Evolutionary conservation across 495 filamentous ascomycete species (phyloP), one percentile per base, ranked within the genome.

Genomic region (Hyphodiscus hymeniophilus): DNA sequence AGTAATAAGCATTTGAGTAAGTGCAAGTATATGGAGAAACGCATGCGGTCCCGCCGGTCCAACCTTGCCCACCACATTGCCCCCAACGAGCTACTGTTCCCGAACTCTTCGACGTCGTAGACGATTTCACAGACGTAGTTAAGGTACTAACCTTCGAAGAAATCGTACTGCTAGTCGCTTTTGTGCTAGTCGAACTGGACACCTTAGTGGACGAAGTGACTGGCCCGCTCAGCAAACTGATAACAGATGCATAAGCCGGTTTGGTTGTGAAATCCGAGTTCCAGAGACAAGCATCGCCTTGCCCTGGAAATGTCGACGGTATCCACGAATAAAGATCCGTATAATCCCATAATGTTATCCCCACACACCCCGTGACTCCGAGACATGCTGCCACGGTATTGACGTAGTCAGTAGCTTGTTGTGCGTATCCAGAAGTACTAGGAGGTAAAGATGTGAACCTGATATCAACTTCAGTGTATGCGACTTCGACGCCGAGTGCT

Each of bases 281-380:
- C 75, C 77, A 79, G 13, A 77, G 63, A 38, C 66, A 58, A 6
- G 76, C 72, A n/a, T 66, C 74, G n/a, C 76, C 77, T 32, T 75
- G 55, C 15, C 77, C 79, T 0, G 66, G 52, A 55, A 83, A 84
- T 0, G 66, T 66, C 20, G 54, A 52, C 0, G 79, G 77, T 16
- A 84, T 69, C 80, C 79, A 84, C 34, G 74, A 73, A 66, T 81
- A 72, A 52, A 71, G 65, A 40, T 74, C 70, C 21, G 67, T 67
- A 40, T 63, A 72, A 46, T 71, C 82, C 84, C 83, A 87, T 30
- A 81, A 65, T 6, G 80, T 87, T 30, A 87, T 66, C 2, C 82
- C 84, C 4, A 84, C 71, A 56, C 84, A 89, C n/a, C 24, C 57
- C 13, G 65, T 46, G 0, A 74, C 68, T 38, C 70, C 66, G 11